phyloP scores from a whole-genome alignment of 306 rosid species.

The Medicago arabica region DNA sequence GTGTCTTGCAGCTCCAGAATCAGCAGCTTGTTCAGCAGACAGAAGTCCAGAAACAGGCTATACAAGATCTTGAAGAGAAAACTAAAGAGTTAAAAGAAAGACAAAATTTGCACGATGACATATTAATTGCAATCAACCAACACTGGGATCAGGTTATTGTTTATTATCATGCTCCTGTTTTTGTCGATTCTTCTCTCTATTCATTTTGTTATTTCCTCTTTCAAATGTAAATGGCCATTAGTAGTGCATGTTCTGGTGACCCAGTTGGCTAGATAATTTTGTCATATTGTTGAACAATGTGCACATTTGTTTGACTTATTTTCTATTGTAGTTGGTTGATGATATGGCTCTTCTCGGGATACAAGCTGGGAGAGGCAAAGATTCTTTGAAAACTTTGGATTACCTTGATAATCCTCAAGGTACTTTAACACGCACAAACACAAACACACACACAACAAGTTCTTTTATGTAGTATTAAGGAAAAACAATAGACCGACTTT shows the following conservation, averaged over 20 bases:
- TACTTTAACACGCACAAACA: conserved; percentile 30
- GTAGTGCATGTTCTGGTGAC: conserved; percentile 13
- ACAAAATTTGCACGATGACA: conserved; percentile 73
- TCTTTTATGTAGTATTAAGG: conserved; percentile 31
- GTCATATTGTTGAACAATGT: conserved; percentile 22
- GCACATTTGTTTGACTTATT: conserved; percentile 38
- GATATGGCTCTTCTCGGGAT: conserved; percentile 82
- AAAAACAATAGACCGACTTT: conserved; percentile 46
- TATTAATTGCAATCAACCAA: conserved; percentile 68
- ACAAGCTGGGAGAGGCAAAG: conserved; percentile 72
- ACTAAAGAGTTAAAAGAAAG: conserved; percentile 58
- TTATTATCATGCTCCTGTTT: conserved; percentile 29
- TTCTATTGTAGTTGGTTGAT: conserved; percentile 70
- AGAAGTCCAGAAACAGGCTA: conserved; percentile 69
- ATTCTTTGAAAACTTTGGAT: conserved; percentile 55
- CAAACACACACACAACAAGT: not conserved
- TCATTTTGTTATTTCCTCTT: conserved; percentile 31
- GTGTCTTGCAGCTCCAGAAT: conserved; percentile 77
- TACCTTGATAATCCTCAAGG: conserved; percentile 58
- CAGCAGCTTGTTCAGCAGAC: conserved; percentile 85
- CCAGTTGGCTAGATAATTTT: conserved; percentile 10
- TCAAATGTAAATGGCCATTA: conserved; percentile 16
- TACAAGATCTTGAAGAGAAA: conserved; percentile 71
- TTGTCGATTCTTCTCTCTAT: not conserved
- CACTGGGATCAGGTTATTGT: conserved; percentile 83